Percentiles rank a stretch among this genome's conserved stretches.
Evolutionary conservation across 2,329 filamentous ascomycete species (phyloP).

Genomic region (Monosporascus sp.): DNA sequence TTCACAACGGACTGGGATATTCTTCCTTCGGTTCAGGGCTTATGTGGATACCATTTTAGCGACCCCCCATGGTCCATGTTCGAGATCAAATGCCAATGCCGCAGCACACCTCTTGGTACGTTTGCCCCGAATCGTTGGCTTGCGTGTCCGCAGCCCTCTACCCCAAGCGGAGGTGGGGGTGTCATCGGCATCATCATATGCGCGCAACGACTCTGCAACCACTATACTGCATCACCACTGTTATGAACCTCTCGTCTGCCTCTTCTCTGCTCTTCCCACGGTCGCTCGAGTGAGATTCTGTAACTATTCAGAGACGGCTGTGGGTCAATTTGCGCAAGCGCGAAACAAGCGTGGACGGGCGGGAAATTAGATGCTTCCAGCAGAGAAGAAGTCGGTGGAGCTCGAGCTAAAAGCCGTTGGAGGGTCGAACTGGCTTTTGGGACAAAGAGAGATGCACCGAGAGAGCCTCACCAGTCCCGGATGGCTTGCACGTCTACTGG

Average conservation of each 20-base stretch:
- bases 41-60: slow-evolving; percentile 20
- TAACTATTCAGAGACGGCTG: background rate
- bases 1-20: slow-evolving; percentile 44
- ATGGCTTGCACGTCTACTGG: too few relatives aligned
- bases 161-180: background rate
- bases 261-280: background rate
- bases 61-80: slow-evolving; percentile 7
- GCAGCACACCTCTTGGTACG: background rate
- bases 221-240: background rate
- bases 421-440: too few relatives aligned
- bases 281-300: background rate
- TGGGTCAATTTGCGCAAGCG: slow-evolving; percentile 5
- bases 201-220: background rate
- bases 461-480: too few relatives aligned
- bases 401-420: background rate
- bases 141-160: background rate
- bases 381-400: slow-evolving; percentile 8
- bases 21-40: slow-evolving; percentile 32
- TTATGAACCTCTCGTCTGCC: background rate
- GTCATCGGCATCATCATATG: background rate
- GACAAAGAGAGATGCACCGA: too few relatives aligned
- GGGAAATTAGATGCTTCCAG: slow-evolving; percentile 10
- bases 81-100: background rate
- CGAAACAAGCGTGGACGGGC: slow-evolving; percentile 11
- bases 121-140: background rate